Base-by-base conservation (phyloP, 768 basidiomycete species). In the Boletus bicolor region DNA sequence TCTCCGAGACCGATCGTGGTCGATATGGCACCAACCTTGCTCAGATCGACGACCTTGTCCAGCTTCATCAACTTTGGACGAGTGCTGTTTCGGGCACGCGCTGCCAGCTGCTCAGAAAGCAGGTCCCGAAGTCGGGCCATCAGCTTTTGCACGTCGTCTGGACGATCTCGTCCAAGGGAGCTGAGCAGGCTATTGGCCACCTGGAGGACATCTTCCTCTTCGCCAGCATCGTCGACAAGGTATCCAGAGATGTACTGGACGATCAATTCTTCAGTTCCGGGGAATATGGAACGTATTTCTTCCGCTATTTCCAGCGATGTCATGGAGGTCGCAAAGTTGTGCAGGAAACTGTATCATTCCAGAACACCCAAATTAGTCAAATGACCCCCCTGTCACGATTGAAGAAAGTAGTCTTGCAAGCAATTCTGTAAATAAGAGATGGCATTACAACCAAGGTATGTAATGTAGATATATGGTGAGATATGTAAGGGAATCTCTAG, bases 21-120 rank as follows among this genome's bases (percentile, higher is more conserved):
- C 30, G 89, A 91, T 69, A 93, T 83, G 46, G 84, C 80, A 9
- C 79, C 77, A 2, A 85, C 73, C 72, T 89, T 91, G 76, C 88
- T 90, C 82, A 94, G 86, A 63, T 93, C 87, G 82, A 93, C 84
- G 51, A 91, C 87, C 70, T 86, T 89, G 72, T 93, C 93, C 57
- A 93, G 73, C 67, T 90, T 87, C 64, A 83, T 79, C 45, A 91
- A 67, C 62, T 83, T 87, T 14, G 85, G 85, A 5, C 82, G 85
- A n/a, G 78, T 69, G 53, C 79, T 78, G 53, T 78, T 82, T 68
- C 79, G 82, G 34, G 81, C 74, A 17, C 88, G 78, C 28, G 76
- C 76, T 48, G 72, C 80, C 32, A 90, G 74, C 54, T 84, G 85
- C 11, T 85, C 87, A 51, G 84, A 82, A 41, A 91, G 73, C 39